Evolutionary conservation across 139 green algal species (phyloP).

Genomic region (Mesotaenium endlicherianum): DNA sequence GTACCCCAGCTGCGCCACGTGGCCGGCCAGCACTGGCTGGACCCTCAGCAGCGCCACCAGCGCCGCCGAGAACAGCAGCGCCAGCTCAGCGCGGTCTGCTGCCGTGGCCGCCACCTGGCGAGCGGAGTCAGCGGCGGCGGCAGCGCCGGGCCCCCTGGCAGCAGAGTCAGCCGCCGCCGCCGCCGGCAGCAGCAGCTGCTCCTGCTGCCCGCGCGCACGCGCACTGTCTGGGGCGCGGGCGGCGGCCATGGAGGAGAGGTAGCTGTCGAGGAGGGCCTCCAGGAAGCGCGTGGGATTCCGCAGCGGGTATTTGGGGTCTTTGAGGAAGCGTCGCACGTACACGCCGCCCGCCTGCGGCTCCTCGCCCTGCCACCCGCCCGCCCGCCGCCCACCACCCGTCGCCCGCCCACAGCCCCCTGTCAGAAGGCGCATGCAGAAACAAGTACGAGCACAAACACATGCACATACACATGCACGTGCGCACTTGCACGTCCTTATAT

Average conservation of each 20-base stretch:
- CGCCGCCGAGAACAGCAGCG: slow-evolving; percentile 23
- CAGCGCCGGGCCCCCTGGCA: too few species aligned
- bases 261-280: slow-evolving; percentile 72
- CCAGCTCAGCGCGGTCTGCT: not conserved
- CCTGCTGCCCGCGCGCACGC: not conserved
- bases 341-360: slow-evolving; percentile 77
- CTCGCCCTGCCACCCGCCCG: not conserved
- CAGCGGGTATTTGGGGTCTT: slow-evolving; percentile 75
- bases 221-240: not conserved
- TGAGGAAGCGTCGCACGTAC: slow-evolving; percentile 87
- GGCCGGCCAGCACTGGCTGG: slow-evolving; percentile 42
- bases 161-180: not conserved
- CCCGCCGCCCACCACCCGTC: not conserved
- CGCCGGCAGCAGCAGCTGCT: not conserved
- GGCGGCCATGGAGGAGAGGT: slow-evolving; percentile 33
- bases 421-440: too few species aligned
- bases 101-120: not conserved
- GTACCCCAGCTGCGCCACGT: slow-evolving; percentile 51
- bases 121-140: not conserved
- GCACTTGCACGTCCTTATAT: too few species aligned
- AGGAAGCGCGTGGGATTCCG: slow-evolving; percentile 68
- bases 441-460: too few species aligned
- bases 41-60: slow-evolving; percentile 44
- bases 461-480: too few species aligned
- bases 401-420: not conserved